Conservation (phyloP, 306 rosid genomes). For the Carpinus fangiana region DNA sequence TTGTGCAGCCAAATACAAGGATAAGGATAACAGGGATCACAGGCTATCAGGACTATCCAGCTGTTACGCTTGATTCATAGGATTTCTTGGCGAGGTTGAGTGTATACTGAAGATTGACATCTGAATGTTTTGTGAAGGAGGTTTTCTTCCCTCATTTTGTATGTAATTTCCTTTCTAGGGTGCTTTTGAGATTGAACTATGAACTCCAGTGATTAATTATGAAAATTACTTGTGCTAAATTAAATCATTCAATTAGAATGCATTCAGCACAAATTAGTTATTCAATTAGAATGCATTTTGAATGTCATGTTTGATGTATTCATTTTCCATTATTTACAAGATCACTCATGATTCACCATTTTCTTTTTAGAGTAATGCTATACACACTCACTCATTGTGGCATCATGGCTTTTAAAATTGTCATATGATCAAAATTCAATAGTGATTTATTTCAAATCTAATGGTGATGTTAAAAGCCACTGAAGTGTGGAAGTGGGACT, state of each 20-base stretch:
- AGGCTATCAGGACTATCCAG: slow-evolving; percentile 89
- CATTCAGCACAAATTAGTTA: too few species aligned
- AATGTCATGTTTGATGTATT: slow-evolving; percentile 16
- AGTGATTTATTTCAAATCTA: too few species aligned
- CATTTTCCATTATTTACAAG: neutral
- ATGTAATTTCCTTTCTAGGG: slow-evolving; percentile 22
- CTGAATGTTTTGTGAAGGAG: slow-evolving; percentile 21
- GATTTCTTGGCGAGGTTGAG: neutral
- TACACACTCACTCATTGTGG: too few species aligned
- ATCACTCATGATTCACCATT: neutral
- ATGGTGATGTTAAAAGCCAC: too few species aligned
- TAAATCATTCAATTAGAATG: slow-evolving; percentile 23
- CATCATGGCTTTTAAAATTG: too few species aligned
- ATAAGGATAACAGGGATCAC: slow-evolving; percentile 79
- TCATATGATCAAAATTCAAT: too few species aligned
- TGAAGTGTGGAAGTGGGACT: too few species aligned
- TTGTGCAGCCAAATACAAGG: slow-evolving; percentile 84
- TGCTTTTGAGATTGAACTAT: slow-evolving; percentile 6
- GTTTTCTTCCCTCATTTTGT: slow-evolving; percentile 31
- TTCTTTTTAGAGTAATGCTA: neutral
- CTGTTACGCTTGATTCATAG: slow-evolving; percentile 64
- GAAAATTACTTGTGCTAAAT: slow-evolving; percentile 26
- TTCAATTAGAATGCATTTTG: slow-evolving; percentile 18
- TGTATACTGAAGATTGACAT: slow-evolving; percentile 11
- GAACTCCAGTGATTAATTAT: slow-evolving; percentile 18